Percentiles rank a stretch among this genome's conserved stretches.
These are phyloP conservation scores for Paecilomyces variotii DNA, from an alignment of 2,329 filamentous ascomycete species.

Conservation along the genomic window DNA sequence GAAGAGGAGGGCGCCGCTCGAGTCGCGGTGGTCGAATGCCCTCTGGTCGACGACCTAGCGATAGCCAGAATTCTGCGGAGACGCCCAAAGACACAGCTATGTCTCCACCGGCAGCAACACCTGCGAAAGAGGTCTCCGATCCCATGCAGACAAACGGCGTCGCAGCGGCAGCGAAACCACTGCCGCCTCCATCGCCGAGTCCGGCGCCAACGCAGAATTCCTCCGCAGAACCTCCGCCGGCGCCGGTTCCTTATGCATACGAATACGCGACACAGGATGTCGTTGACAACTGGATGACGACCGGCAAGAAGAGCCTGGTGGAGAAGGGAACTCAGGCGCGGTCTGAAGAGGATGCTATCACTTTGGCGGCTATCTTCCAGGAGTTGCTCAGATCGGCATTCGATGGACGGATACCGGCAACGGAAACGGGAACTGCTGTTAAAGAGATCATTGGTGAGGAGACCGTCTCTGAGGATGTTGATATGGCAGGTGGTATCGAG, in stretches of 20 bases:
- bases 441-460: constrained; percentile 63
- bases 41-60: constrained; percentile 26
- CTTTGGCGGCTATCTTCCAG: constrained; percentile 68
- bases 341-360: constrained; percentile 58
- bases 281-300: constrained; percentile 58
- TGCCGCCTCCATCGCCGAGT: constrained; percentile 14
- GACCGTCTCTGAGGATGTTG: constrained; percentile 40
- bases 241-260: constrained; percentile 55
- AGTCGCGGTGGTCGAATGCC: constrained; percentile 32
- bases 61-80: constrained; percentile 26
- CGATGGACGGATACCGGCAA: constrained; percentile 57
- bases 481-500: constrained; percentile 38
- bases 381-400: constrained; percentile 73
- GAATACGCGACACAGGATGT: constrained; percentile 65
- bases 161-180: constrained; percentile 8
- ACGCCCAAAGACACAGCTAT: constrained; percentile 21
- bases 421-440: constrained; percentile 63
- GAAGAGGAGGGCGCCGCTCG: constrained; percentile 28
- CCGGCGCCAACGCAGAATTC: constrained; percentile 6
- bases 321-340: constrained; percentile 57
- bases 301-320: constrained; percentile 60
- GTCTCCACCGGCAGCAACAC: constrained; percentile 22
- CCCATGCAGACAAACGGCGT: constrained; percentile 20
- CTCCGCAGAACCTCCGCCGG: constrained; percentile 10
- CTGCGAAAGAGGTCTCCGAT: constrained; percentile 22